Conservation (phyloP, 768 basidiomycete genomes). For the Tricholoma sp. region DNA sequence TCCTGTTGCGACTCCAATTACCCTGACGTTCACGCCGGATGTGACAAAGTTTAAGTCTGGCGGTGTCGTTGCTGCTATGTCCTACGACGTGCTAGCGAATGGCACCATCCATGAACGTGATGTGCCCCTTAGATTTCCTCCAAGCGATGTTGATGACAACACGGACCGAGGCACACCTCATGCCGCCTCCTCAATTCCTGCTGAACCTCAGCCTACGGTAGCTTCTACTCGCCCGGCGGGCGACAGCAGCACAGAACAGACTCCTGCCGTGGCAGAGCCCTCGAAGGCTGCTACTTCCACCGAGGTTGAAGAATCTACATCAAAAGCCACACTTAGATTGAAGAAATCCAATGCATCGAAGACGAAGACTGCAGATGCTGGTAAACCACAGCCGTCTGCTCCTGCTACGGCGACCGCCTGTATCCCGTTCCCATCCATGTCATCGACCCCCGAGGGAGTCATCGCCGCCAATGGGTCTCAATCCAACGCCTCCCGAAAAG, state of each 20-base stretch:
- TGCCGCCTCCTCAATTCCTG: background rate
- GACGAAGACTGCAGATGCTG: background rate
- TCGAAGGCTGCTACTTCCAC: background rate
- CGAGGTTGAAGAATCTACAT: background rate
- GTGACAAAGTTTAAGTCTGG: background rate
- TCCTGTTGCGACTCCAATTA: background rate
- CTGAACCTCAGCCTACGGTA: background rate
- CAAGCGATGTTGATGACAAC: background rate
- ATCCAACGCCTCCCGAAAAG: background rate
- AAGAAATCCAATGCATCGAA: background rate
- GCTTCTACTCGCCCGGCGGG: background rate
- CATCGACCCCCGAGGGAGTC: background rate
- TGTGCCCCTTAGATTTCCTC: background rate
- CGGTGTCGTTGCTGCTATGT: background rate
- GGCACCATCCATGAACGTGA: background rate
- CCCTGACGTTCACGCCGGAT: background rate
- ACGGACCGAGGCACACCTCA: background rate
- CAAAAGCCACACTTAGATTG: background rate
- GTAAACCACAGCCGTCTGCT: background rate
- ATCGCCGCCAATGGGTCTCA: background rate
- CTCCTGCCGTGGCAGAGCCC: background rate
- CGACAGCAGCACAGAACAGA: background rate
- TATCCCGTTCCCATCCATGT: slow-evolving; percentile 1
- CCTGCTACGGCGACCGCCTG: too few species aligned
- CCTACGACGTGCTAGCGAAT: background rate